phyloP scores from a whole-genome alignment of 1,284 basidiomycete species.

The Coniophora puteana region DNA sequence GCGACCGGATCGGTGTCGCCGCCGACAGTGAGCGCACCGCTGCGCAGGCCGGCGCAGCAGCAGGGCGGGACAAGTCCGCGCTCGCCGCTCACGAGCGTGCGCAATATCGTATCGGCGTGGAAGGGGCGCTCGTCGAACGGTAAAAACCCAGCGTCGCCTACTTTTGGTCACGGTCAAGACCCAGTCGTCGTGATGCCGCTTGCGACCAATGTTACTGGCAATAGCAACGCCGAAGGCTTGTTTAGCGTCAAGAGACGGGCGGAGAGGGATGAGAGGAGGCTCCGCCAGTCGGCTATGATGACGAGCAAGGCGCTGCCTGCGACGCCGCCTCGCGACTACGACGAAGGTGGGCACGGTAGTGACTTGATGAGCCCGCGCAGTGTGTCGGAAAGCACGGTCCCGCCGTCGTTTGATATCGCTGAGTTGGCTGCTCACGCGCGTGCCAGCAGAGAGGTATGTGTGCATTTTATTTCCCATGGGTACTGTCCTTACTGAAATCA shows the following conservation, averaged over 20 bases:
- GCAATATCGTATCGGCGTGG: slow-evolving; percentile 79
- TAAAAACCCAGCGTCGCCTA: too few species aligned
- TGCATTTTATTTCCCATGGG: background rate
- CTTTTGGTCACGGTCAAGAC: slow-evolving; percentile 26
- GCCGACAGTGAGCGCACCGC: slow-evolving; percentile 21
- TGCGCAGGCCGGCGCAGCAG: slow-evolving; percentile 43
- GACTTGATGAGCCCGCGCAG: slow-evolving; percentile 19
- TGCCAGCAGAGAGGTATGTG: slow-evolving; percentile 44
- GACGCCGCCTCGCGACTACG: slow-evolving; percentile 30
- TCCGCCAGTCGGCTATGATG: too few species aligned
- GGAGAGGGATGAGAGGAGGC: slow-evolving; percentile 38
- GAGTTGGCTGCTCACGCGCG: slow-evolving; percentile 42
- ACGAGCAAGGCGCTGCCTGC: slow-evolving; percentile 21
- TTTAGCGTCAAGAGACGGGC: slow-evolving; percentile 63
- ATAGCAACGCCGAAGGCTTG: slow-evolving; percentile 44
- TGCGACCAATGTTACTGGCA: slow-evolving; percentile 31
- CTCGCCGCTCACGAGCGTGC: slow-evolving; percentile 66
- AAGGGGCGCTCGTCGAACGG: slow-evolving; percentile 65
- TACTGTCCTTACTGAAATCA: slow-evolving; percentile 33
- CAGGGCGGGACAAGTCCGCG: slow-evolving; percentile 43
- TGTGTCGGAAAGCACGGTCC: slow-evolving; percentile 31
- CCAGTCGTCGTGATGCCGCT: slow-evolving; percentile 30
- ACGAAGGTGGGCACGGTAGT: slow-evolving; percentile 26
- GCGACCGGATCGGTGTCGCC: slow-evolving; percentile 16
- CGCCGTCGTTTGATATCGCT: slow-evolving; percentile 42